Conservation (phyloP, 805 yeast genomes). For the Candida hungchunana region DNA sequence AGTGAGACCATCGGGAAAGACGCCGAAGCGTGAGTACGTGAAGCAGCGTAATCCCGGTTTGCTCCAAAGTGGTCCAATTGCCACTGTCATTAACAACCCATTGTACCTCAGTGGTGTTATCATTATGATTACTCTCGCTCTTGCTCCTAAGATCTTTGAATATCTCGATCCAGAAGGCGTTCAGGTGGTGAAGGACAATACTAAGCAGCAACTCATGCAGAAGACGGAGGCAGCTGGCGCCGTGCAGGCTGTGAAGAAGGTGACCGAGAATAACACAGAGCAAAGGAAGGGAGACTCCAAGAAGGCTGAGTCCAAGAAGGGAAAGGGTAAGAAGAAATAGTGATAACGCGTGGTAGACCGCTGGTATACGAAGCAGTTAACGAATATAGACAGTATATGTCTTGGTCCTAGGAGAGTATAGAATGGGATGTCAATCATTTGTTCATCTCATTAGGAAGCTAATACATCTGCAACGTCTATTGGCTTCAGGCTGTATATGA, state of each 20-base stretch:
- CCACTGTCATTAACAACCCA: conserved; percentile 33
- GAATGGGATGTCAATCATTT: too few species aligned
- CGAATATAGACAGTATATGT: not conserved
- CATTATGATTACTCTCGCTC: conserved; percentile 22
- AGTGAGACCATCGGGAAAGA: conserved; percentile 23
- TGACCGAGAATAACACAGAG: conserved; percentile 1
- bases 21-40: conserved; percentile 32
- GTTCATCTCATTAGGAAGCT: too few species aligned
- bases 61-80: conserved; percentile 34
- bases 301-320: not conserved
- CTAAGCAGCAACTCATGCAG: conserved; percentile 3
- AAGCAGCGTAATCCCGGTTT: conserved; percentile 31
- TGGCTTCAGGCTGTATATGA: too few species aligned
- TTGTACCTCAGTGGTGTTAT: conserved; percentile 33
- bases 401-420: too few species aligned
- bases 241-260: conserved; percentile 1
- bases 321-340: conserved; percentile 1
- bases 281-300: not conserved
- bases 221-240: not conserved
- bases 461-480: too few species aligned
- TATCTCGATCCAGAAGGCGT: conserved; percentile 39
- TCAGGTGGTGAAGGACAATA: conserved; percentile 29
- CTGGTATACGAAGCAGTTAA: not conserved
- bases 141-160: conserved; percentile 35
- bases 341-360: too few species aligned